phyloP scores from a whole-genome alignment of 2,329 filamentous ascomycete species.

The Calonectria naviculata region DNA sequence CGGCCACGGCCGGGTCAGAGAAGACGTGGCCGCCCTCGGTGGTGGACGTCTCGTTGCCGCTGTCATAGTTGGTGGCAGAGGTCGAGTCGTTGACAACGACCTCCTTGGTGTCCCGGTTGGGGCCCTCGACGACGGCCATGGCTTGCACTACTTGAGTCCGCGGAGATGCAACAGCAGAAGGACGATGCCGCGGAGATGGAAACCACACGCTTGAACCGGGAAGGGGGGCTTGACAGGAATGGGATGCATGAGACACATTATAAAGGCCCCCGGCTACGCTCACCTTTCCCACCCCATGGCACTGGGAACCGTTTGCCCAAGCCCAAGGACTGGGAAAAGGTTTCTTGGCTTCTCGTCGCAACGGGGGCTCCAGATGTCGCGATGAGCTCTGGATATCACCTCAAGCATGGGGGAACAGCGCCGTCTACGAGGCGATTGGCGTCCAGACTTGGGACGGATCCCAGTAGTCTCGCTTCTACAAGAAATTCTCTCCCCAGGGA shows the following conservation, averaged over 20 bases:
- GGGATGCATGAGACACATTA: slow-evolving; percentile 35
- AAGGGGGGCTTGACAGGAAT: slow-evolving; percentile 31
- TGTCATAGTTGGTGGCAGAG: slow-evolving; percentile 28
- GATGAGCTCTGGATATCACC: slow-evolving; percentile 38
- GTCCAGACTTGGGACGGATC: neutral
- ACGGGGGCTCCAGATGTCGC: slow-evolving; percentile 34
- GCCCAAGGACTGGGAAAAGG: neutral
- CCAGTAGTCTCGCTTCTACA: neutral
- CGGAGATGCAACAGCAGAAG: neutral
- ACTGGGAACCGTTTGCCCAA: neutral
- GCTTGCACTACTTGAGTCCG: neutral
- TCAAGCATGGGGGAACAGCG: slow-evolving; percentile 27
- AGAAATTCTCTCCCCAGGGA: neutral
- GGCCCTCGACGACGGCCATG: slow-evolving; percentile 27
- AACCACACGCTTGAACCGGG: neutral
- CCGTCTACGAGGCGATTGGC: neutral
- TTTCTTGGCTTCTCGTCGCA: neutral
- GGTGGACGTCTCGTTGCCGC: slow-evolving; percentile 33
- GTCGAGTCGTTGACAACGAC: slow-evolving; percentile 20
- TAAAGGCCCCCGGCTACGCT: slow-evolving; percentile 26
- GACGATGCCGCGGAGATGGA: slow-evolving; percentile 21
- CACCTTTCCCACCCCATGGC: neutral
- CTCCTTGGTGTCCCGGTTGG: slow-evolving; percentile 26
- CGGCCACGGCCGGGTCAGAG: slow-evolving; percentile 60
- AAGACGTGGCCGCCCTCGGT: slow-evolving; percentile 55